Conservation (phyloP, 2,329 filamentous ascomycete genomes). For the Diplodia seriata region DNA sequence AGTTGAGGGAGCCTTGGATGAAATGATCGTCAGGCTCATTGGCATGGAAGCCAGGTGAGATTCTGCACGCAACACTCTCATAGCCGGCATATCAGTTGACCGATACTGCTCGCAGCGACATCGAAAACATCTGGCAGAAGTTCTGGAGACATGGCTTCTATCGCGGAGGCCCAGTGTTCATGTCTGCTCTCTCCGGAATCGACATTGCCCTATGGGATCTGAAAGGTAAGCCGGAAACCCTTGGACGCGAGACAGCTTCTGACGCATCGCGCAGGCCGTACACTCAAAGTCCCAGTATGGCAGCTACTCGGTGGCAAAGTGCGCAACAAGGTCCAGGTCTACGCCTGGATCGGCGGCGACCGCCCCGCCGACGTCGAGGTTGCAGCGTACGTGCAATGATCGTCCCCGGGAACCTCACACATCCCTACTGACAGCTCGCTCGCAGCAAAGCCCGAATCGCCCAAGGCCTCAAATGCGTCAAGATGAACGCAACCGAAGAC, state of each 20-base stretch:
- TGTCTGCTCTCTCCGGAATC: constrained; percentile 29
- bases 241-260: background rate
- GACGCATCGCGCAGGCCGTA: constrained; percentile 2
- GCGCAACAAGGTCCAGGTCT: constrained; percentile 23
- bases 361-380: constrained; percentile 69
- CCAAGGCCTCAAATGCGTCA: constrained; percentile 71
- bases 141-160: constrained; percentile 75
- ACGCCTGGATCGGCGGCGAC: constrained; percentile 76
- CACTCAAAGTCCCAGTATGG: constrained; percentile 24
- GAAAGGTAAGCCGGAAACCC: constrained; percentile 44
- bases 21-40: constrained; percentile 66
- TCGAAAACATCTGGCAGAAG: constrained; percentile 81
- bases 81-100: too few species aligned
- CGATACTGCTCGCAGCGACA: constrained; percentile 60
- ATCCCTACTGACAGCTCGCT: background rate
- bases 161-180: constrained; percentile 56
- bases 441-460: constrained; percentile 61
- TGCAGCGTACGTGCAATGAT: constrained; percentile 62
- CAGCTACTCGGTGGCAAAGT: constrained; percentile 25
- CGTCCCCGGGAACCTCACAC: constrained; percentile 32
- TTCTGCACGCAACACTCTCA: background rate
- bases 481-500: constrained; percentile 82
- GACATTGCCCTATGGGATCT: constrained; percentile 36
- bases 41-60: constrained; percentile 73
- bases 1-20: constrained; percentile 75